These are phyloP conservation scores for Lipomyces chichibuensis DNA, from an alignment of 805 yeast species.

Conservation along the genomic window DNA sequence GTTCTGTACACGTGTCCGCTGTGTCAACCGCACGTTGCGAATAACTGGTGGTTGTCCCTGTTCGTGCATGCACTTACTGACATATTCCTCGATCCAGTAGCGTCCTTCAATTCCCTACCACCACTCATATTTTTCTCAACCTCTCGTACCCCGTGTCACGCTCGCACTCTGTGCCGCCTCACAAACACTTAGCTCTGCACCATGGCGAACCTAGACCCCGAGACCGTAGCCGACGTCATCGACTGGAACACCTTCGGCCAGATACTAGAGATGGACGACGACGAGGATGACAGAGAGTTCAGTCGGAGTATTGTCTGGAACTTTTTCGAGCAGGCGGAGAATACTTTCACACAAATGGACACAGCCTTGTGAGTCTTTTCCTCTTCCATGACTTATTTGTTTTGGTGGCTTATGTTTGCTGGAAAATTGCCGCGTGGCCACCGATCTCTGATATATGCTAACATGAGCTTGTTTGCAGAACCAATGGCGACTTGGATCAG, in stretches of 20 bases:
- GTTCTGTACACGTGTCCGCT: not conserved
- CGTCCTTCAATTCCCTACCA: not conserved
- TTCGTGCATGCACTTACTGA: too few relatives aligned
- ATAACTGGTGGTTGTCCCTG: too few relatives aligned
- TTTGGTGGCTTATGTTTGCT: not conserved
- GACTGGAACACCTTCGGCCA: conserved; percentile 90
- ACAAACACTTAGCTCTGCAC: not conserved
- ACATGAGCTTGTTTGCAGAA: not conserved
- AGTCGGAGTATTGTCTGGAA: conserved; percentile 75
- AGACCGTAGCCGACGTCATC: conserved; percentile 56
- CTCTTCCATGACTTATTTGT: not conserved
- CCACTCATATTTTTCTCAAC: not conserved
- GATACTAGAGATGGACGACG: conserved; percentile 92
- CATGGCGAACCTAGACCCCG: conserved; percentile 9
- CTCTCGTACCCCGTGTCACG: not conserved
- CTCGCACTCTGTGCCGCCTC: conserved; percentile 6
- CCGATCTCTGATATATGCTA: not conserved
- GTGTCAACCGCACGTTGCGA: too few relatives aligned
- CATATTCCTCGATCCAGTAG: too few relatives aligned
- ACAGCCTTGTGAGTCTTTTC: conserved; percentile 47
- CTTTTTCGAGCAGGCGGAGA: conserved; percentile 85
- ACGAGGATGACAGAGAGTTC: conserved; percentile 69
- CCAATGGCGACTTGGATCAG: conserved; percentile 50
- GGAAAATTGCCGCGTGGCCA: not conserved
- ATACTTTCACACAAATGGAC: conserved; percentile 75